A percentile compares a stretch with the other conserved stretches of the same genome.
Evolutionary conservation across 257 asterid species (phyloP).

Genomic region (Misopates orontium): DNA sequence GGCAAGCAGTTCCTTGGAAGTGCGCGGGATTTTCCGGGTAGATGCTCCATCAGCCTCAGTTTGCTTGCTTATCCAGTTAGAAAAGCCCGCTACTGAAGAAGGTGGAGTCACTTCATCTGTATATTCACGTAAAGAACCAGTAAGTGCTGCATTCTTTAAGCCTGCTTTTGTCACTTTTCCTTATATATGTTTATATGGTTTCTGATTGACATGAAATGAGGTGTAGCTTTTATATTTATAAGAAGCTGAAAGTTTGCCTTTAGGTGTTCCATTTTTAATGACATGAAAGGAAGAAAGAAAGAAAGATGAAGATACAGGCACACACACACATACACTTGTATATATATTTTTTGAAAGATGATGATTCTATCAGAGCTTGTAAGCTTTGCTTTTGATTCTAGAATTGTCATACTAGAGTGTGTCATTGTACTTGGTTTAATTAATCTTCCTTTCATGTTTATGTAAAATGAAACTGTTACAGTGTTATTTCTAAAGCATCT

Average conservation of each 20-base stretch:
- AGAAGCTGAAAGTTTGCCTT: slow-evolving; percentile 16
- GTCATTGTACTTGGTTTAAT: slow-evolving; percentile 1
- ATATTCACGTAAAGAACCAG: slow-evolving; percentile 99
- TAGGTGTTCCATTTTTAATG: slow-evolving; percentile 7
- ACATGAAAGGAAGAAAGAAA: slow-evolving; percentile 23
- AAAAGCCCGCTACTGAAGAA: slow-evolving; percentile 97
- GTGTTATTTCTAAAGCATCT: slow-evolving; percentile 24
- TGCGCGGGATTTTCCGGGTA: slow-evolving; percentile 77
- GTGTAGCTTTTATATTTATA: neutral
- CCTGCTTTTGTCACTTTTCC: slow-evolving; percentile 22
- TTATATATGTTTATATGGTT: slow-evolving; percentile 3
- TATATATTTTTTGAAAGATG: slow-evolving; percentile 8
- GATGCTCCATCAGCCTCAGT: slow-evolving; percentile 98
- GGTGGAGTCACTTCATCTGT: slow-evolving; percentile 98
- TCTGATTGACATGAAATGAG: slow-evolving; percentile 10
- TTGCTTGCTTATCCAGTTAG: slow-evolving; percentile 93
- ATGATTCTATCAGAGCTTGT: slow-evolving; percentile 18
- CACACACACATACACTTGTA: neutral
- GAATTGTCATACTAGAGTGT: too few relatives aligned
- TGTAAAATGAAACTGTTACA: slow-evolving; percentile 14
- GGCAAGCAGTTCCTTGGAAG: slow-evolving; percentile 63
- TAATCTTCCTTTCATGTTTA: neutral
- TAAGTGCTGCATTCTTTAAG: slow-evolving; percentile 44
- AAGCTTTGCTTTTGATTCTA: slow-evolving; percentile 18
- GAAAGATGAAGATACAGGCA: slow-evolving; percentile 8